Conservation (phyloP, 805 yeast species). For the Jamesozyma rosinii region DNA sequence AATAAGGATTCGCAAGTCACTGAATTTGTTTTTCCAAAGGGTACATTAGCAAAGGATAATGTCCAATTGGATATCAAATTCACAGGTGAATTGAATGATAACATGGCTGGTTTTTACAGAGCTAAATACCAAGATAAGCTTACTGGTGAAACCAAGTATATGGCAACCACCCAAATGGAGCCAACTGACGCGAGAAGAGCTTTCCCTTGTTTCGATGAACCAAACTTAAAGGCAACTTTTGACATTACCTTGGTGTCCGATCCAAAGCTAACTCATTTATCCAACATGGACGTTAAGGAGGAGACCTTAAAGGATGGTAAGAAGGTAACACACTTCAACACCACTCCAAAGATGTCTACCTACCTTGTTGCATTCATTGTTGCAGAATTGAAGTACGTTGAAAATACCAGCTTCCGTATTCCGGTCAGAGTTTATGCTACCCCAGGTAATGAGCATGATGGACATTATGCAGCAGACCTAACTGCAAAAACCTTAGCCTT, state of each 20-base stretch:
- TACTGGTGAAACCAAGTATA: constrained; percentile 55
- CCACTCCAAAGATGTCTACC: constrained; percentile 81
- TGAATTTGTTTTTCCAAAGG: constrained; percentile 46
- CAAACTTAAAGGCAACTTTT: constrained; percentile 67
- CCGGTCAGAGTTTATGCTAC: constrained; percentile 79
- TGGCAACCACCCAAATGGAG: constrained; percentile 82
- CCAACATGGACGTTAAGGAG: constrained; percentile 57
- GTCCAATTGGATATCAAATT: constrained; percentile 43
- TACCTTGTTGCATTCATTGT: constrained; percentile 75
- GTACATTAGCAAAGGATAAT: constrained; percentile 24
- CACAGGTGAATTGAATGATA: constrained; percentile 58
- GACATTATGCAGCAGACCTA: constrained; percentile 61
- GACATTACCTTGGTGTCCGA: constrained; percentile 53
- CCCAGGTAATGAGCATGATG: constrained; percentile 64
- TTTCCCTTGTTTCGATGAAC: constrained; percentile 81
- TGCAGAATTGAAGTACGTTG: constrained; percentile 71
- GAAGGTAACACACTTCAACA: constrained; percentile 53
- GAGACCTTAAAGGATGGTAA: constrained; percentile 38
- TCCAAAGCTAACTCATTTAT: constrained; percentile 47
- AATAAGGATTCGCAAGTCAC: constrained; percentile 55
- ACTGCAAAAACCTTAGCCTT: constrained; percentile 68
- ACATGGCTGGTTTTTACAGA: constrained; percentile 78
- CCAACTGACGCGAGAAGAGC: constrained; percentile 82
- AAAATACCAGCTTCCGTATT: constrained; percentile 52
- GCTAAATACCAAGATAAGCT: constrained; percentile 49